A percentile compares a stretch with the other conserved stretches of the same genome.
Evolutionary conservation across 371 early-diverging fungal species (phyloP).

Genomic region (Mortierella sp.): DNA sequence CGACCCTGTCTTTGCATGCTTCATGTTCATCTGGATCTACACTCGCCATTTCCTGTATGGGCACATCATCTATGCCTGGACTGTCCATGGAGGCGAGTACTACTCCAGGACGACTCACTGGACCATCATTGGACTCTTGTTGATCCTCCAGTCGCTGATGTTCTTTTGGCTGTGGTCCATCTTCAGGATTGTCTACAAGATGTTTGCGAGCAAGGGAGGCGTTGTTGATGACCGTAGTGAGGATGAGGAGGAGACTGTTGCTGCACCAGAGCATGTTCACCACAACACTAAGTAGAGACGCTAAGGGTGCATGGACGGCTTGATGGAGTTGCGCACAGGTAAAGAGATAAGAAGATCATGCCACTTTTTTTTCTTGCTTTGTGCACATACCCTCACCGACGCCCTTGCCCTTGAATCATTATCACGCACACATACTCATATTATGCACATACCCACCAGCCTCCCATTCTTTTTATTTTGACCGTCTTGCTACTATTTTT

Average conservation of each 20-base stretch:
- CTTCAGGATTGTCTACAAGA: constrained; percentile 72
- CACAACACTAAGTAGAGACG: constrained; percentile 16
- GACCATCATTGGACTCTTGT: constrained; percentile 25
- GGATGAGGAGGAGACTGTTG: constrained; percentile 53
- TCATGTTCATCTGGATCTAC: constrained; percentile 69
- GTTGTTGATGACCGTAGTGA: constrained; percentile 78
- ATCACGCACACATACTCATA: background rate
- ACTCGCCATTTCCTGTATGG: constrained; percentile 72
- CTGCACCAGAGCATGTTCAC: constrained; percentile 24
- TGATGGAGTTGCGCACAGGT: background rate
- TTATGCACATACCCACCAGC: background rate
- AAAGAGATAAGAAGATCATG: background rate
- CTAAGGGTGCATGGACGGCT: background rate
- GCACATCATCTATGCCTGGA: constrained; percentile 59
- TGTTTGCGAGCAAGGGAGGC: constrained; percentile 68
- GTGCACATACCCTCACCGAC: background rate
- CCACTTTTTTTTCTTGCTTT: background rate
- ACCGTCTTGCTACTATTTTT: background rate
- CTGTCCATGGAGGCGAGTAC: constrained; percentile 27
- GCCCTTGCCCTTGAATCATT: background rate
- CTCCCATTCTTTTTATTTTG: background rate
- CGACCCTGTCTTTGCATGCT: constrained; percentile 65
- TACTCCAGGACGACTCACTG: constrained; percentile 28
- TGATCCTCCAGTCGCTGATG: constrained; percentile 58
- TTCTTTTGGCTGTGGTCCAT: constrained; percentile 78